These are phyloP conservation scores for Raphanus hybrid DNA, from an alignment of 441 rosid species.

Conservation along the genomic window DNA sequence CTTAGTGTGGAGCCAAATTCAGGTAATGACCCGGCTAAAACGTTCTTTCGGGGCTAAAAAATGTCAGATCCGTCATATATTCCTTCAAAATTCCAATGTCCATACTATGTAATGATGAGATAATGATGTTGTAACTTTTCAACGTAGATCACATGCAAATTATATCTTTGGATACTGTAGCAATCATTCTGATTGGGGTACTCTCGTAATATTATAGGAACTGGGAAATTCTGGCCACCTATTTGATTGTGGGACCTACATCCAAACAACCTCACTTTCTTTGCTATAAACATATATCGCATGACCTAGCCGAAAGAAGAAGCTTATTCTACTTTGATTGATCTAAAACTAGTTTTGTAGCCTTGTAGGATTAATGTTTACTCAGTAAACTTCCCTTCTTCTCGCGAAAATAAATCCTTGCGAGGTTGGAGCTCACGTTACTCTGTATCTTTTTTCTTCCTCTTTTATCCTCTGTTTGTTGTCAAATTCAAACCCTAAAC, in stretches of 20 bases:
- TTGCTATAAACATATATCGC: slow-evolving; percentile 30
- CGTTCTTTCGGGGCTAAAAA: not conserved
- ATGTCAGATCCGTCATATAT: not conserved
- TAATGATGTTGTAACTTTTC: slow-evolving; percentile 7
- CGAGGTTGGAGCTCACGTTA: too few species aligned
- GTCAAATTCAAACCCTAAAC: too few species aligned
- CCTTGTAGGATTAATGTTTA: too few species aligned
- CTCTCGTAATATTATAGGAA: too few species aligned
- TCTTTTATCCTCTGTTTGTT: too few species aligned
- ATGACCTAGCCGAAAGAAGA: slow-evolving; percentile 26
- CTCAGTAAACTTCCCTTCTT: too few species aligned
- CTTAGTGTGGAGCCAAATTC: not conserved
- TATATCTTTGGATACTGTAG: not conserved
- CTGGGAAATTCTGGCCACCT: too few species aligned
- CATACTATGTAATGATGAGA: not conserved
- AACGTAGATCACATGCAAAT: not conserved
- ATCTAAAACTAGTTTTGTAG: not conserved
- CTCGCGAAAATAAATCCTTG: too few species aligned
- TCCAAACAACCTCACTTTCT: slow-evolving; percentile 19
- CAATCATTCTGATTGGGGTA: too few species aligned
- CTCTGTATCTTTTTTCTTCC: too few species aligned
- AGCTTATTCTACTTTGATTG: not conserved
- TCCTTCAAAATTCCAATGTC: not conserved
- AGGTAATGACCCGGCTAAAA: not conserved
- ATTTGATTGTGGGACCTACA: slow-evolving; percentile 28